Evolutionary conservation across 495 filamentous ascomycete species (phyloP).

Genomic region (Aspergillus carlsbadensis): DNA sequence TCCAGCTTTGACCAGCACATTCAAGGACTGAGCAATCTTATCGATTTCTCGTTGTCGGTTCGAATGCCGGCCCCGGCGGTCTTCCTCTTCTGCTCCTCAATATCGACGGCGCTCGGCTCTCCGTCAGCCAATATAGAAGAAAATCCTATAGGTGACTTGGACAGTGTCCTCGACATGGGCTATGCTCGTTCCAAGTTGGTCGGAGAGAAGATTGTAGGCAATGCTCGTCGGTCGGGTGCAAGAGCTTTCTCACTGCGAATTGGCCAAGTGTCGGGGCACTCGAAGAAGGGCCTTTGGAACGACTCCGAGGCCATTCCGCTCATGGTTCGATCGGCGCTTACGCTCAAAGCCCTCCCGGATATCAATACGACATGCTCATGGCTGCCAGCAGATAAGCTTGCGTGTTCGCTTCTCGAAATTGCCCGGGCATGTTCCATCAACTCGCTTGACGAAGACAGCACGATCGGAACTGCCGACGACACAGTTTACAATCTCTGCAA

Average conservation of each 20-base stretch:
- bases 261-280: slow-evolving; percentile 59
- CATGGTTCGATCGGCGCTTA: slow-evolving; percentile 53
- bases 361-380: slow-evolving; percentile 48
- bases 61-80: slow-evolving; percentile 40
- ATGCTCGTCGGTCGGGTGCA: slow-evolving; percentile 36
- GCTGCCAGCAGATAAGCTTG: slow-evolving; percentile 58
- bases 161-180: slow-evolving; percentile 46
- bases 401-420: slow-evolving; percentile 47
- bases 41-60: slow-evolving; percentile 52
- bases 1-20: slow-evolving; percentile 45
- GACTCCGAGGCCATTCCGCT: slow-evolving; percentile 56
- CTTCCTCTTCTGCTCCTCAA: slow-evolving; percentile 52
- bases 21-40: slow-evolving; percentile 49
- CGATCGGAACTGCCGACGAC: slow-evolving; percentile 18
- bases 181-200: slow-evolving; percentile 60
- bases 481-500: slow-evolving; percentile 57
- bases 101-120: slow-evolving; percentile 46
- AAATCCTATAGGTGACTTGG: slow-evolving; percentile 35
- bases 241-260: slow-evolving; percentile 52
- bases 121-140: slow-evolving; percentile 39
- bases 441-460: neutral
- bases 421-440: slow-evolving; percentile 26
- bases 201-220: slow-evolving; percentile 49
- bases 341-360: slow-evolving; percentile 47
- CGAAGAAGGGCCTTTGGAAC: slow-evolving; percentile 56